Evolutionary conservation across 2,329 filamentous ascomycete species (phyloP).

Genomic region (Exophiala phaeomuriformis): DNA sequence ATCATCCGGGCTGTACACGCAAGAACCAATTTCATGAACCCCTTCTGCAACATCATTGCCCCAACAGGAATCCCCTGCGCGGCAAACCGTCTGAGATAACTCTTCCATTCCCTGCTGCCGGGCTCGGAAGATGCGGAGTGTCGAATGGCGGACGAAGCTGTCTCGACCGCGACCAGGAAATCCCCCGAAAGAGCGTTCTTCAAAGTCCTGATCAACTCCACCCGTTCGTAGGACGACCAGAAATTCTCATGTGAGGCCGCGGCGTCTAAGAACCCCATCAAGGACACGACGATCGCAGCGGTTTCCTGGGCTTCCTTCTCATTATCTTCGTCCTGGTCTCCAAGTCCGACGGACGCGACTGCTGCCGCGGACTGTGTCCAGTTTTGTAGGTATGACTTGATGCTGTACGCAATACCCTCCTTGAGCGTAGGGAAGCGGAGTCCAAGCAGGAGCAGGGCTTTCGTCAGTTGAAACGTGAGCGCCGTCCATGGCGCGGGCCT

Average conservation of each 20-base stretch:
- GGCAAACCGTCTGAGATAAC: constrained; percentile 75
- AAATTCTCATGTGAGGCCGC: constrained; percentile 70
- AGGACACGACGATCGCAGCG: constrained; percentile 69
- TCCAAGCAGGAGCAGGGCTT: constrained; percentile 74
- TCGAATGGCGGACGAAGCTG: constrained; percentile 80
- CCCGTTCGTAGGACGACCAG: constrained; percentile 68
- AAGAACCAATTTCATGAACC: constrained; percentile 77
- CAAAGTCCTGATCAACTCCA: constrained; percentile 64
- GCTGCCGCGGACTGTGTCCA: constrained; percentile 57
- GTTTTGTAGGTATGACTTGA: constrained; percentile 65
- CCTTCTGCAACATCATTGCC: constrained; percentile 82
- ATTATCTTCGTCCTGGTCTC: constrained; percentile 48
- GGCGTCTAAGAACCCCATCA: constrained; percentile 86
- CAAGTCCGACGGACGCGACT: constrained; percentile 49
- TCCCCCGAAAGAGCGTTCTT: constrained; percentile 70
- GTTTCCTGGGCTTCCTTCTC: constrained; percentile 54
- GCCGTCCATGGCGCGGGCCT: constrained; percentile 85
- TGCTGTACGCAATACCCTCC: constrained; percentile 56
- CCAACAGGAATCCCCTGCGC: constrained; percentile 72
- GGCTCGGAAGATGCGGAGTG: constrained; percentile 63
- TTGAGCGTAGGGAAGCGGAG: constrained; percentile 63
- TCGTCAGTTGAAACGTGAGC: constrained; percentile 69
- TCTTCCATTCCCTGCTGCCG: constrained; percentile 75
- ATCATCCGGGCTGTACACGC: constrained; percentile 69
- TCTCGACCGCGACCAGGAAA: constrained; percentile 80